phyloP scores from a whole-genome alignment of 768 basidiomycete genomes.

The Mycena crocata region DNA sequence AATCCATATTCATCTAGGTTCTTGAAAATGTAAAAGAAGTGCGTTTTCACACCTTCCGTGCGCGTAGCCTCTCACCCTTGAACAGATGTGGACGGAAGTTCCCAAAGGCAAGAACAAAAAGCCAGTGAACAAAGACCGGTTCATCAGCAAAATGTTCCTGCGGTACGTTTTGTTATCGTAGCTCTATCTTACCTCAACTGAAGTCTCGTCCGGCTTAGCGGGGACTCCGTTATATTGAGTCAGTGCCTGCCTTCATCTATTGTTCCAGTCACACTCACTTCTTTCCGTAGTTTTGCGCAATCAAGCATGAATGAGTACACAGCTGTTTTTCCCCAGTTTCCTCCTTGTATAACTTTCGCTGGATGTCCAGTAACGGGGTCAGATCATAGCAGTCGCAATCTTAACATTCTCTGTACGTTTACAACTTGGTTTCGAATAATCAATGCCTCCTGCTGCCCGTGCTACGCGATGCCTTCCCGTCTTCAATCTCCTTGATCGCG shows the following conservation, averaged over 20 bases:
- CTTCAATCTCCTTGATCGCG: constrained; percentile 58
- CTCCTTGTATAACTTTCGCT: constrained; percentile 17
- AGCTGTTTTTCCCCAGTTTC: constrained; percentile 10
- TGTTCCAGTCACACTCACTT: constrained; percentile 49
- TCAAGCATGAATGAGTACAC: constrained; percentile 59
- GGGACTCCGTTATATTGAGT: constrained; percentile 98
- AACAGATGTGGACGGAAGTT: constrained; percentile 98
- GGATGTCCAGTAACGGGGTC: constrained; percentile 6
- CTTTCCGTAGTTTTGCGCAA: constrained; percentile 74
- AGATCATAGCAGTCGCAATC: constrained; percentile 15
- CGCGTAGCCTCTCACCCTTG: neutral
- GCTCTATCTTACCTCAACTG: constrained; percentile 15
- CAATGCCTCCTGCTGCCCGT: constrained; percentile 32
- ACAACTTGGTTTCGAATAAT: constrained; percentile 26
- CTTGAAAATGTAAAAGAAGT: constrained; percentile 99
- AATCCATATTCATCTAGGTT: constrained; percentile 63
- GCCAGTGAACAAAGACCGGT: constrained; percentile 98
- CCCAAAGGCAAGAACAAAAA: constrained; percentile 99
- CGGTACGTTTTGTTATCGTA: constrained; percentile 60
- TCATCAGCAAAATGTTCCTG: constrained; percentile 99
- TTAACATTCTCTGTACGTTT: constrained; percentile 19
- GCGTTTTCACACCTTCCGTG: constrained; percentile 33
- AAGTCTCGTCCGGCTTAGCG: constrained; percentile 58
- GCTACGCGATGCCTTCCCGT: constrained; percentile 38
- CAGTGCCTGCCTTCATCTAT: constrained; percentile 39